Conservation (phyloP, 441 rosid species). For the Theobroma grandiflorum region DNA sequence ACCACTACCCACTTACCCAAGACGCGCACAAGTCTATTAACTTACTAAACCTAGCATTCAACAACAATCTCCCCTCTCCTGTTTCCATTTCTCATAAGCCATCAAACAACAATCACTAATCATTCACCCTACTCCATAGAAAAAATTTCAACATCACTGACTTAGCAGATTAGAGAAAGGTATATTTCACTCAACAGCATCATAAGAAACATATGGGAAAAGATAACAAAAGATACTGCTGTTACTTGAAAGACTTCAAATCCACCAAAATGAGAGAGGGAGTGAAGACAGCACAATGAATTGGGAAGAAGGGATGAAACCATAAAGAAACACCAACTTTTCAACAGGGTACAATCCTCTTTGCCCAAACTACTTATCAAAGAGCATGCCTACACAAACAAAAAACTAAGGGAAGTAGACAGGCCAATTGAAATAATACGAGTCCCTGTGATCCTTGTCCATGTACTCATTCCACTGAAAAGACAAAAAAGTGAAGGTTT, state of each 20-base stretch:
- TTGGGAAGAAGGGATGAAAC: neutral
- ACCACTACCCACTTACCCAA: neutral
- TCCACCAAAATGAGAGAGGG: neutral
- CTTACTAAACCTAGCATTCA: neutral
- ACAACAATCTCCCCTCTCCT: neutral
- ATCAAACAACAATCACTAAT: neutral
- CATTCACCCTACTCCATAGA: neutral
- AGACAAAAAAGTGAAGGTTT: constrained; percentile 24
- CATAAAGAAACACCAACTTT: neutral
- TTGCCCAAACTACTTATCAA: constrained; percentile 12
- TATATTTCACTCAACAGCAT: neutral
- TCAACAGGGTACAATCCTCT: constrained; percentile 3
- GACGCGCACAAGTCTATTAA: neutral
- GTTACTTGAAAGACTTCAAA: neutral
- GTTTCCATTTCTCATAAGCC: neutral
- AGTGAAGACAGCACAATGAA: neutral
- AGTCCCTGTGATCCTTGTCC: constrained; percentile 71
- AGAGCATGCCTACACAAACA: constrained; percentile 18
- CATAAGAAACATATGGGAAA: neutral
- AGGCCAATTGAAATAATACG: constrained; percentile 84
- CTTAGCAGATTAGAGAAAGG: neutral
- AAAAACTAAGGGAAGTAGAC: constrained; percentile 68
- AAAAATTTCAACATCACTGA: neutral
- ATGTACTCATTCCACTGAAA: constrained; percentile 87
- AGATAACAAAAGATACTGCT: constrained; percentile 3